Base-by-base conservation (phyloP, 257 asterid species). In the Craterostigma plantagineum region DNA sequence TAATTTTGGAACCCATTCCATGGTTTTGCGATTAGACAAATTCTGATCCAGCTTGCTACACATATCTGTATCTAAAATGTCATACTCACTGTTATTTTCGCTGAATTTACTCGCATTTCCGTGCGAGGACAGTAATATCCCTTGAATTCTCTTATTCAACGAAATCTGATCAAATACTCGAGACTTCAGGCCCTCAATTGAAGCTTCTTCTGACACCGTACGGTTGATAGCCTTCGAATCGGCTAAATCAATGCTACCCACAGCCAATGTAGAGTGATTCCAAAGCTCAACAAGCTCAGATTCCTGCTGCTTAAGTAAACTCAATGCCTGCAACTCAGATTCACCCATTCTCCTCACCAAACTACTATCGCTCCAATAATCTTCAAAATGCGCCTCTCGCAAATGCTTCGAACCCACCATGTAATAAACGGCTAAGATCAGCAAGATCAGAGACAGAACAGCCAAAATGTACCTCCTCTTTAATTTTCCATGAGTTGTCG, bases 301-400 rank as follows among this genome's bases (percentile, higher is more conserved):
- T 37, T 83, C 80, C 68, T 90, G 99, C 63, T 69, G 92, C 53
- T 57, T 68, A 34, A 90, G 86, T 63, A 90, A 62, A 70, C 59
- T 67, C 43, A 83, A 58, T 33, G 95, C 92, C 2, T 61, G 78
- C 14, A 87, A 61, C 46, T 87, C 90, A 35, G 96, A 73, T 47
- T 83, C 85, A 13, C 87, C 92, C 95, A 83, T 80, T 45, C 79
- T 68, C 63, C 57, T 68, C 33, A 52, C 43, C 0, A 70, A 51
- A 16, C 46, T 52, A 23, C 58, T 68, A 55, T 38, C 45, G 33
- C 37, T 63, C 46, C 57, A 63, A 1, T 51, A 14, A 45, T 52
- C 61, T 33, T 12, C 53, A 23, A 77, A 43, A 46, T 69, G 61
- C 60, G 68, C 55, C 50, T 50, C 68, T 57, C 75, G 75, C 52